Percentiles rank a stretch among this genome's conserved stretches.
phyloP scores from a whole-genome alignment of 257 asterid genomes.

The Datura wrightii region DNA sequence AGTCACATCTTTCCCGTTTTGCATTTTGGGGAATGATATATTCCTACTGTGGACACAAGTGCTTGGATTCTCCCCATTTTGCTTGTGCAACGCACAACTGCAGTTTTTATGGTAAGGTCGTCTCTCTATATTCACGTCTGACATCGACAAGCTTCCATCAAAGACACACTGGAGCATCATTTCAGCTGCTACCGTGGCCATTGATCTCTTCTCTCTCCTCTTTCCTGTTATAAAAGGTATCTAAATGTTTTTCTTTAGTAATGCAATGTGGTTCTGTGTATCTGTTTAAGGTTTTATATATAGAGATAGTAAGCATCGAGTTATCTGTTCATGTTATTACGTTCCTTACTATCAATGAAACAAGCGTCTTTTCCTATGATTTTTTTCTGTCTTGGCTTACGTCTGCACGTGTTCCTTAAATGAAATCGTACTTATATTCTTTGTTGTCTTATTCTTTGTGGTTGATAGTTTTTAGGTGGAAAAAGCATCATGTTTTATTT shows the following conservation, averaged over 20 bases:
- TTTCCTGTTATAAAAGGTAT: neutral
- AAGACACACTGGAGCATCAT: slow-evolving; percentile 32
- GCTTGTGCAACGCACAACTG: slow-evolving; percentile 44
- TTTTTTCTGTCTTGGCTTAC: neutral
- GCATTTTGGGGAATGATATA: slow-evolving; percentile 32
- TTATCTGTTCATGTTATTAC: neutral
- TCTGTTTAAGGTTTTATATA: neutral
- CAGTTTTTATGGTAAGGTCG: slow-evolving; percentile 47
- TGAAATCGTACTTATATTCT: neutral
- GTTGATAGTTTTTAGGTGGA: neutral
- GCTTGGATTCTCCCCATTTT: neutral
- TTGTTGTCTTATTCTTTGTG: neutral
- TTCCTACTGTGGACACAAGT: neutral
- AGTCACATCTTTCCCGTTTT: neutral
- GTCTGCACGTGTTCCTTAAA: neutral
- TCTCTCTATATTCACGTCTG: slow-evolving; percentile 31
- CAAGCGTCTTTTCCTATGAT: neutral
- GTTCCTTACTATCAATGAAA: neutral
- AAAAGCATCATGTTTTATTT: neutral
- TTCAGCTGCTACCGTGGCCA: slow-evolving; percentile 33
- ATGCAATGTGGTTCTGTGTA: neutral
- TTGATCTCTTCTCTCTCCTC: slow-evolving; percentile 16
- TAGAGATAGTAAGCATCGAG: neutral
- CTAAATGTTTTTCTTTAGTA: neutral
- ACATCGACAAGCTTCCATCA: slow-evolving; percentile 38